A percentile compares a stretch with the other conserved stretches of the same genome.
Conservation (phyloP, 2,329 filamentous ascomycete genomes). For the Arthrobotrys entomopaga region DNA sequence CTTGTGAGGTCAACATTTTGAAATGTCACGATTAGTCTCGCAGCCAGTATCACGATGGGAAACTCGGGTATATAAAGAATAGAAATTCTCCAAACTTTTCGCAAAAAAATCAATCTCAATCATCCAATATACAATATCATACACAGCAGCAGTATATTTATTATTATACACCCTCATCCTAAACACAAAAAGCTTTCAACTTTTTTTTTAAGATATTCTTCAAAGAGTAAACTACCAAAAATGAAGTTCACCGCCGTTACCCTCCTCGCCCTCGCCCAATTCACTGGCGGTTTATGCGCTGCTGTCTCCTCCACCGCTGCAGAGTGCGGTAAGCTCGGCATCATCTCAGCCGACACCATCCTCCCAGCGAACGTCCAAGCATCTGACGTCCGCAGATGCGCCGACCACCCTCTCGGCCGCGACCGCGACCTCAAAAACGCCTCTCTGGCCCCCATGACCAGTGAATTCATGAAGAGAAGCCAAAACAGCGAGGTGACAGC, state of each 20-base stretch:
- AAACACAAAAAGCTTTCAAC: too few relatives aligned
- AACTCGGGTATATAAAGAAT: too few relatives aligned
- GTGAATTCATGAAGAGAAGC: background rate
- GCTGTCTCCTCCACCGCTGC: constrained; percentile 5
- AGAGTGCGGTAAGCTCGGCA: constrained; percentile 1
- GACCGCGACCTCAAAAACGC: constrained; percentile 25
- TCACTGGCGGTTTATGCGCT: background rate
- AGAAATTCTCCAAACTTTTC: too few relatives aligned
- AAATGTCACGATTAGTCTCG: too few relatives aligned
- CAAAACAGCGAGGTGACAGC: background rate
- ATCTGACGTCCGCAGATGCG: constrained; percentile 32
- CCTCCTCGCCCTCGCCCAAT: background rate
- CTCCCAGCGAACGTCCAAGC: constrained; percentile 23
- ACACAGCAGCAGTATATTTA: too few relatives aligned
- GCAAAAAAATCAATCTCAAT: too few relatives aligned
- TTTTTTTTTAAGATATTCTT: too few relatives aligned
- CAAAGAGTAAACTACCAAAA: background rate
- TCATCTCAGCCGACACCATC: background rate
- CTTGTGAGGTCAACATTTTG: too few relatives aligned
- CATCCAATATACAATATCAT: too few relatives aligned
- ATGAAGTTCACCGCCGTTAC: constrained; percentile 5
- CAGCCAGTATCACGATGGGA: too few relatives aligned
- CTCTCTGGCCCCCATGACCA: constrained; percentile 17
- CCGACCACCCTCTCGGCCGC: constrained; percentile 28
- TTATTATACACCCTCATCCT: too few relatives aligned